Percentiles rank a stretch among this genome's conserved stretches.
Conservation (phyloP, 164 flowering plant genomes). For the Protea cynaroides region DNA sequence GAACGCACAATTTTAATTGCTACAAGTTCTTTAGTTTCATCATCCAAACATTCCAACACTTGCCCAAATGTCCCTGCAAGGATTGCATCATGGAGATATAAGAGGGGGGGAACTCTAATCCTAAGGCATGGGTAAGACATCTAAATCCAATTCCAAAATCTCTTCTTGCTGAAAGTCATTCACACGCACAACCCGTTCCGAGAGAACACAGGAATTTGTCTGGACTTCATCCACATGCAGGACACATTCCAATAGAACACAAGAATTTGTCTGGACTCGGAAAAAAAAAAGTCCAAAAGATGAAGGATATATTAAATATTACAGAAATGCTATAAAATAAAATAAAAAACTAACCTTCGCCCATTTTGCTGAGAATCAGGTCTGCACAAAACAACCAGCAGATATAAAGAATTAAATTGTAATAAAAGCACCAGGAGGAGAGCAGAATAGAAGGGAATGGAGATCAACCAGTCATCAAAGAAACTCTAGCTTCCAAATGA, state of each 20-base stretch:
- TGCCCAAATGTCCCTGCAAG: conserved; percentile 87
- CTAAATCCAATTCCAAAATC: not conserved
- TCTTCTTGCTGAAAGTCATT: no score
- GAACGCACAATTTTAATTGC: conserved; percentile 89
- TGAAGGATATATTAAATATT: not conserved
- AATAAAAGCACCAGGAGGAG: not conserved
- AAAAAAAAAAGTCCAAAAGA: not conserved
- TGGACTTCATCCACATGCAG: no score
- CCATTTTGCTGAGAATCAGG: conserved; percentile 81
- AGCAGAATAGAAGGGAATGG: not conserved
- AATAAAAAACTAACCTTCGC: conserved; percentile 66
- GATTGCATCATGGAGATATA: conserved; percentile 1
- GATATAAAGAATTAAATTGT: not conserved
- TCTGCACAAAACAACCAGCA: conserved; percentile 44
- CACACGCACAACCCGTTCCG: no score
- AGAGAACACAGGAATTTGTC: no score
- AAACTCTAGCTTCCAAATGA: no score
- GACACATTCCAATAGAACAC: no score
- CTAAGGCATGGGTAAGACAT: not conserved
- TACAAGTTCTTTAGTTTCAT: conserved; percentile 68
- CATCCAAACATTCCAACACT: conserved; percentile 88
- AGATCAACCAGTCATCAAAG: no score
- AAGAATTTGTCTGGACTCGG: not conserved
- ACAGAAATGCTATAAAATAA: not conserved
- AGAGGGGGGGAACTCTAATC: no score